Evolutionary conservation across 805 yeast genomes (phyloP).

Genomic region (Clavispora carvajalis): DNA sequence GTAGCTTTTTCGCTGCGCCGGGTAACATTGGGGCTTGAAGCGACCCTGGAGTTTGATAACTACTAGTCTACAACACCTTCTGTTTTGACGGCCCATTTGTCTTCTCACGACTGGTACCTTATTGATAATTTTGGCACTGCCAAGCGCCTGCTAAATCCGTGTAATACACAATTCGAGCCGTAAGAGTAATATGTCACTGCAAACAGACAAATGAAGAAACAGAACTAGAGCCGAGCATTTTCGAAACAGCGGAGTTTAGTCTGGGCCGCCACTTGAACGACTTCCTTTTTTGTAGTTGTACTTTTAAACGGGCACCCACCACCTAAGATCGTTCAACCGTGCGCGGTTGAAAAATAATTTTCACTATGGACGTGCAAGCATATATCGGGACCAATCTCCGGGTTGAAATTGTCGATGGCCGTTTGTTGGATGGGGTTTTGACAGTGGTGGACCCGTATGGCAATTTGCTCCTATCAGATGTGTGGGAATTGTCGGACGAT

Average conservation of each 20-base stretch:
- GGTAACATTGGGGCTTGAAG: slow-evolving; percentile 6
- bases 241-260: too few relatives aligned
- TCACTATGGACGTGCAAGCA: slow-evolving; percentile 1
- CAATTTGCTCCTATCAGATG: slow-evolving; percentile 32
- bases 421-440: slow-evolving; percentile 33
- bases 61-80: background rate
- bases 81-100: too few relatives aligned
- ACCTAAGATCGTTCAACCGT: background rate
- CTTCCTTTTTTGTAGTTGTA: too few relatives aligned
- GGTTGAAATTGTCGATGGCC: slow-evolving; percentile 23
- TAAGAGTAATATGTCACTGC: too few relatives aligned
- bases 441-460: slow-evolving; percentile 42
- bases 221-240: too few relatives aligned
- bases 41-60: background rate
- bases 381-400: slow-evolving; percentile 30
- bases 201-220: too few relatives aligned
- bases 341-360: background rate
- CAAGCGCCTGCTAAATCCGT: too few relatives aligned
- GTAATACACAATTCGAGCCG: too few relatives aligned
- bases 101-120: too few relatives aligned
- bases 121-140: too few relatives aligned
- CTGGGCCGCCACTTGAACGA: too few relatives aligned
- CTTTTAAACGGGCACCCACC: too few relatives aligned
- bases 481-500: slow-evolving; percentile 28
- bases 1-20: slow-evolving; percentile 2